Conservation (phyloP, 306 rosid species). For the Spatholobus suberectus region DNA sequence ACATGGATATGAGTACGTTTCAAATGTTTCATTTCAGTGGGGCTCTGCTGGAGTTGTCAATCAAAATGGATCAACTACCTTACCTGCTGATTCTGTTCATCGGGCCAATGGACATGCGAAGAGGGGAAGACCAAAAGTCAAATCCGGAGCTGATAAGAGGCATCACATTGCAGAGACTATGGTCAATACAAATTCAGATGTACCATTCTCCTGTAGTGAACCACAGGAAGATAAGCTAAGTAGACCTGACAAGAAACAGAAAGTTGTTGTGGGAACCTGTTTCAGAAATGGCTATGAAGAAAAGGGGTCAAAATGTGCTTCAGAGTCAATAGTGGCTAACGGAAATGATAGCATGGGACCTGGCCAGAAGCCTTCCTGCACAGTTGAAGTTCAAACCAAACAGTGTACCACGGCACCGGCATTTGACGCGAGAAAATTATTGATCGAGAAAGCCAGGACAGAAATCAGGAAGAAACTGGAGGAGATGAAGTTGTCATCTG, state of each 20-base stretch:
- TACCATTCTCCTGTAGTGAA: constrained; percentile 50
- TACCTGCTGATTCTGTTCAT: constrained; percentile 55
- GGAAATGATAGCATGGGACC: constrained; percentile 63
- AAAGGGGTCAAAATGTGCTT: constrained; percentile 52
- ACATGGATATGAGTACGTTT: constrained; percentile 74
- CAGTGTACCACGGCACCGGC: constrained; percentile 73
- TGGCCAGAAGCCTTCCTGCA: constrained; percentile 52
- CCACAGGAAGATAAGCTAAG: constrained; percentile 52
- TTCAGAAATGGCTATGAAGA: constrained; percentile 66
- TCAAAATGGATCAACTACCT: constrained; percentile 65
- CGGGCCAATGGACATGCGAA: constrained; percentile 69
- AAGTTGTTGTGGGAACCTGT: constrained; percentile 59
- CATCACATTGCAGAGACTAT: constrained; percentile 50
- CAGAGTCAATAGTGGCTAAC: constrained; percentile 61
- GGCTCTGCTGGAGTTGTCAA: constrained; percentile 63
- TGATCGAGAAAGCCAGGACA: constrained; percentile 85
- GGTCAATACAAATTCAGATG: constrained; percentile 54
- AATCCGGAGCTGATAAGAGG: constrained; percentile 65
- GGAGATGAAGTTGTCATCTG: constrained; percentile 71
- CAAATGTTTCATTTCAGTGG: constrained; percentile 89
- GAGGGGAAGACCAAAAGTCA: constrained; percentile 65
- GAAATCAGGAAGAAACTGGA: constrained; percentile 80
- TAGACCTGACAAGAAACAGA: constrained; percentile 75
- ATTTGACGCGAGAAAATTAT: constrained; percentile 79
- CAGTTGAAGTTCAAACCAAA: constrained; percentile 61